phyloP scores from a whole-genome alignment of 352 stramenopile species.

The Pythium biforme region DNA sequence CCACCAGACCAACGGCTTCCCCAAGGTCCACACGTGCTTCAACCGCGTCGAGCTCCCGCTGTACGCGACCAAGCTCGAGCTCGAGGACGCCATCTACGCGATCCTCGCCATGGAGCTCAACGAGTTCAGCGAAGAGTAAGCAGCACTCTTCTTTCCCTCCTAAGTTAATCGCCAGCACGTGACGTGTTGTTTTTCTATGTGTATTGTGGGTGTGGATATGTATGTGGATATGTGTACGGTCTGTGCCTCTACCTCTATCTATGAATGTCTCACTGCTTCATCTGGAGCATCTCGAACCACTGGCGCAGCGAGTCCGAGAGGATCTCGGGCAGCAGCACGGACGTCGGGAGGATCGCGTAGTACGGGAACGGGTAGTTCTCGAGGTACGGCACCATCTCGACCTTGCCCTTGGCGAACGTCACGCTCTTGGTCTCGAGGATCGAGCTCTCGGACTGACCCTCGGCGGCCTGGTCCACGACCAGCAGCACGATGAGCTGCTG shows the following conservation, averaged over 20 bases:
- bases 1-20: constrained; percentile 63
- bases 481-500: constrained; percentile 99
- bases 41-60: constrained; percentile 79
- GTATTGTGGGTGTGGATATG: too few species aligned
- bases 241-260: too few species aligned
- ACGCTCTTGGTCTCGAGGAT: constrained; percentile 99
- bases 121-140: constrained; percentile 90
- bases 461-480: constrained; percentile 93
- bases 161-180: too few species aligned
- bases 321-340: constrained; percentile 96
- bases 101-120: constrained; percentile 96
- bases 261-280: constrained; percentile 37
- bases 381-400: constrained; percentile 97
- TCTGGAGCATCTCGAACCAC: constrained; percentile 99
- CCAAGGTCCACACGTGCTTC: constrained; percentile 82
- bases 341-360: constrained; percentile 97
- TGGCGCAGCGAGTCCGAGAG: constrained; percentile 98
- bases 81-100: constrained; percentile 93
- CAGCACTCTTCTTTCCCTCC: not conserved
- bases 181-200: too few species aligned
- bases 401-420: constrained; percentile 95
- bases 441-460: constrained; percentile 81
- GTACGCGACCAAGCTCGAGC: constrained; percentile 85
- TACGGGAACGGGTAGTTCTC: constrained; percentile 99
- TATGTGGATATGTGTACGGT: constrained; percentile 20